A percentile compares a stretch with the other conserved stretches of the same genome.
Conservation (phyloP, 208 protist genomes). For the Acanthamoeba castellanii region DNA sequence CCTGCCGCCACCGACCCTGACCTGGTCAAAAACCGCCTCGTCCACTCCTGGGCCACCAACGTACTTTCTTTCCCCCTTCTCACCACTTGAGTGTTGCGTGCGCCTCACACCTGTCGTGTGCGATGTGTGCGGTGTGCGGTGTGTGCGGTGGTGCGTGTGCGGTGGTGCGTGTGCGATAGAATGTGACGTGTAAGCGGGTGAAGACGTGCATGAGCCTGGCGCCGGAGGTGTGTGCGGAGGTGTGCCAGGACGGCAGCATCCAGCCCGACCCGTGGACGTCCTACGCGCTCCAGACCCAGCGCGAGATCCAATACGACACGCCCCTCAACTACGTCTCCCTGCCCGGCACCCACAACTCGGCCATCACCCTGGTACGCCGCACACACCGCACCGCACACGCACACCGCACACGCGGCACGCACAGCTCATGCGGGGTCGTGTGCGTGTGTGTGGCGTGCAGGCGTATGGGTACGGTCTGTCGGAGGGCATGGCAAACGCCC, state of each 20-base stretch:
- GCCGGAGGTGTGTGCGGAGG: background rate
- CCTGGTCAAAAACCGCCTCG: conserved; percentile 3
- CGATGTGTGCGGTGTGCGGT: background rate
- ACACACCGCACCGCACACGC: background rate
- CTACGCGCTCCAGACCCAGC: conserved; percentile 10
- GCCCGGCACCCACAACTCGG: conserved; percentile 37
- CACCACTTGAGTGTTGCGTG: background rate
- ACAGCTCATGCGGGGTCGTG: background rate
- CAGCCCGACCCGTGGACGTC: background rate
- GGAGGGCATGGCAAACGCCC: background rate
- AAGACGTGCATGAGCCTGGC: conserved; percentile 37
- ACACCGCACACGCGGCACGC: background rate
- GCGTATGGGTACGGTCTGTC: conserved; percentile 8
- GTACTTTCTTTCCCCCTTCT: background rate
- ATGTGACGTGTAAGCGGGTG: background rate
- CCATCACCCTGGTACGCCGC: conserved; percentile 1
- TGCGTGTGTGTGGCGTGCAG: background rate
- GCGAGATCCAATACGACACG: conserved; percentile 18
- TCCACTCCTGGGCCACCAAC: conserved; percentile 50
- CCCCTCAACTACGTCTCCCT: conserved; percentile 30
- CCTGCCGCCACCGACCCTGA: background rate
- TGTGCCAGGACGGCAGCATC: conserved; percentile 30
- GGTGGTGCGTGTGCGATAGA: background rate
- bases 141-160: no score
- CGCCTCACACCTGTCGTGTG: background rate